Evolutionary conservation across 2,329 filamentous ascomycete species (phyloP), one percentile per base, ranked within the genome.

Genomic region (Beauveria brongniartii): DNA sequence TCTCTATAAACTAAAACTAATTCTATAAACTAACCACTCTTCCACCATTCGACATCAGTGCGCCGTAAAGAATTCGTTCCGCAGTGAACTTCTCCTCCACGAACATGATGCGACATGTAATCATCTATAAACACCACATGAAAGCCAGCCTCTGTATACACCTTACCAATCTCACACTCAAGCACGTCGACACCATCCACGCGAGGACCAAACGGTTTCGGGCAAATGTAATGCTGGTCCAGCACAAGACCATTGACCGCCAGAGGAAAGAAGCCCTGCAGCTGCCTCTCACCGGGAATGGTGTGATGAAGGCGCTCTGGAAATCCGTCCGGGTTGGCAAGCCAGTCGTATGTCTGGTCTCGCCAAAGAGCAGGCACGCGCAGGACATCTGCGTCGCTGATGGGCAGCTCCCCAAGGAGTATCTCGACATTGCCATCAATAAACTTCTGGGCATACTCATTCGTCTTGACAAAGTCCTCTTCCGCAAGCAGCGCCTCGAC

Each of bases 51-150:
- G 1, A 62, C 28, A 28, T 62, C 53, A 10, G 62, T 63, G 3
- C 65, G 55, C 6, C 67, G 55, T 8, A 69, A 55, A 7, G 64
- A 65, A 40, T 70, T 70, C 1, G 66, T 65, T 2, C 65, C 65
- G 14, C 67, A 69, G 28, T 70, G 66, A 44, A 69, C 65, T 47
- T 69, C 67, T 1, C 67, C 67, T 2, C 63, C 56, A 8, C 56
- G 22, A 3, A 67, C 46, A 43, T 70, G 67, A 55, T 71, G 67
- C 7, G 62, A 63, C 48, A 67, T 55, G 46, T 62, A 69, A 46
- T 66, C 65, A 18, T 71, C 65, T 1, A 70, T 56, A 14, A 65
- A 65, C 2, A 44, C 52, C 12, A 69, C 62, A 2, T 55, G 62
- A 58, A 67, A 65, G 3, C 61, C 59, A 0, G 64, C 65, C 28